Evolutionary conservation across 306 rosid genomes (phyloP).

Genomic region (Rosa rugosa): DNA sequence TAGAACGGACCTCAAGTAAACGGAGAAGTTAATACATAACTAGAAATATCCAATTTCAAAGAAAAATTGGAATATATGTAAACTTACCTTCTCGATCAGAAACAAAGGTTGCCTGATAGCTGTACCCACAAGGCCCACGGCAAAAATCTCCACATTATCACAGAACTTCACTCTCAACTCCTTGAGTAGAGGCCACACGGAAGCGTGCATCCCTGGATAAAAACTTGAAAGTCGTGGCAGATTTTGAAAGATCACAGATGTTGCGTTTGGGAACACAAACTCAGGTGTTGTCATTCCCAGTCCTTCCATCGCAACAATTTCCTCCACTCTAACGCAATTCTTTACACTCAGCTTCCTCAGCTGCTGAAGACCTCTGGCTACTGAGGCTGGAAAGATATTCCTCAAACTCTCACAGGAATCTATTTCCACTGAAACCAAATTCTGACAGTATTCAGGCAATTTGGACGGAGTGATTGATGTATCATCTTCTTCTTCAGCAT

Average conservation of each 20-base stretch:
- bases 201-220: background rate
- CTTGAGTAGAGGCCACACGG: slow-evolving; percentile 21
- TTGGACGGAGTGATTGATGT: no score
- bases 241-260: background rate
- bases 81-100: slow-evolving; percentile 14
- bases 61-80: background rate
- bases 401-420: no score
- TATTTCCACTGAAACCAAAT: no score
- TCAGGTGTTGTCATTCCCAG: background rate
- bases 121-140: no score
- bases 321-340: background rate
- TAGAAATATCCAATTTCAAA: no score
- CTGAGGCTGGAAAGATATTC: no score
- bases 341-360: no score
- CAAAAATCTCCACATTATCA: background rate
- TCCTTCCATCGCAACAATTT: slow-evolving; percentile 21
- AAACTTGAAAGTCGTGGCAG: background rate
- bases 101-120: background rate
- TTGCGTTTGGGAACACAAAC: slow-evolving; percentile 11
- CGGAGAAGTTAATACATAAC: no score
- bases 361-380: no score
- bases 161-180: rapidly evolving
- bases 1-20: no score
- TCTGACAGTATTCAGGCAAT: no score
- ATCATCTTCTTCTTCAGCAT: background rate